phyloP scores from a whole-genome alignment of 1,284 basidiomycete genomes.

The Leucoagaricus sp. region DNA sequence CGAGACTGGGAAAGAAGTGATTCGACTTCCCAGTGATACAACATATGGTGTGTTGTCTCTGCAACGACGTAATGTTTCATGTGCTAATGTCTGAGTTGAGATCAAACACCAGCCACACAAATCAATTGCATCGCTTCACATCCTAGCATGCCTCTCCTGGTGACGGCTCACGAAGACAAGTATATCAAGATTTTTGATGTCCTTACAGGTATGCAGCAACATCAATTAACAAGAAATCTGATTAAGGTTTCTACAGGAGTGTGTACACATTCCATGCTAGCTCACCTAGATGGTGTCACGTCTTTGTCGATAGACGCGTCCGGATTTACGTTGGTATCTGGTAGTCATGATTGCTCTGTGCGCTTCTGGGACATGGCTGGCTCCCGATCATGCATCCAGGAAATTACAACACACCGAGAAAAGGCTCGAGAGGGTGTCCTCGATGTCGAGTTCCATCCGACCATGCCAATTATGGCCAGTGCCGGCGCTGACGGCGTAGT shows the following conservation, averaged over 20 bases:
- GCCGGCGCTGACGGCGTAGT: slow-evolving; percentile 95
- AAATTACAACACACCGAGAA: slow-evolving; percentile 85
- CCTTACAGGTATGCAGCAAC: slow-evolving; percentile 61
- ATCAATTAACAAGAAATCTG: too few species aligned
- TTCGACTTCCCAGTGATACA: slow-evolving; percentile 66
- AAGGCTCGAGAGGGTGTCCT: slow-evolving; percentile 91
- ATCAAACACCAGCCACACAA: slow-evolving; percentile 74
- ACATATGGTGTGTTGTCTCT: slow-evolving; percentile 59
- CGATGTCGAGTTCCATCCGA: slow-evolving; percentile 83
- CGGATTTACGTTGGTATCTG: slow-evolving; percentile 86
- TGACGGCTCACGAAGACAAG: slow-evolving; percentile 94
- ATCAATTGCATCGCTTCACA: slow-evolving; percentile 91
- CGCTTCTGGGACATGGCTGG: slow-evolving; percentile 96
- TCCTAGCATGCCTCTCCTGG: slow-evolving; percentile 86
- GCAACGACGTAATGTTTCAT: not conserved
- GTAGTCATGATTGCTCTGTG: slow-evolving; percentile 91
- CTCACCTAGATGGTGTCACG: slow-evolving; percentile 91
- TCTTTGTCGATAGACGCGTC: slow-evolving; percentile 88
- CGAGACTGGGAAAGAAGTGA: slow-evolving; percentile 81
- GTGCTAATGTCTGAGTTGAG: slow-evolving; percentile 35
- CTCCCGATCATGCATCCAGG: slow-evolving; percentile 82
- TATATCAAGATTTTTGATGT: slow-evolving; percentile 90
- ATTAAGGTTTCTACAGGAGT: slow-evolving; percentile 57
- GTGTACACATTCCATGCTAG: slow-evolving; percentile 87
- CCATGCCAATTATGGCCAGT: slow-evolving; percentile 86